A percentile compares a stretch with the other conserved stretches of the same genome.
Evolutionary conservation across 768 basidiomycete genomes (phyloP).

Genomic region (Boletus rubescentipes): DNA sequence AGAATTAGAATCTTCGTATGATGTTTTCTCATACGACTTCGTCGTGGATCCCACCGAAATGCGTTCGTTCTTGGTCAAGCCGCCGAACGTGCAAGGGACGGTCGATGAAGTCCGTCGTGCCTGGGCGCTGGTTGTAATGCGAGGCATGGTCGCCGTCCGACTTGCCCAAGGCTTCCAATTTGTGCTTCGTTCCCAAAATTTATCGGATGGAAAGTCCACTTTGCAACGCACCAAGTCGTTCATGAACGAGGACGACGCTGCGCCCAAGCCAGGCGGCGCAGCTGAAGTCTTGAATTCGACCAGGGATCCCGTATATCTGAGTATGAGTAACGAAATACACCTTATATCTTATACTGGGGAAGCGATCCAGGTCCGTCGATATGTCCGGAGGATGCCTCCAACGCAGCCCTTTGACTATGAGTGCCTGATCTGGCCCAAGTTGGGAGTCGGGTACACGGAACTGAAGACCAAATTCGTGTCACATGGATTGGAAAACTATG

Average conservation of each 20-base stretch:
- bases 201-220: slow-evolving; percentile 33
- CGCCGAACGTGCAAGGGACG: slow-evolving; percentile 46
- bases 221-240: slow-evolving; percentile 58
- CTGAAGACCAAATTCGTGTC: slow-evolving; percentile 70
- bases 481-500: slow-evolving; percentile 79
- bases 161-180: slow-evolving; percentile 96
- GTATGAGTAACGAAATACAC: slow-evolving; percentile 96
- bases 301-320: slow-evolving; percentile 79
- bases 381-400: slow-evolving; percentile 70
- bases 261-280: slow-evolving; percentile 59
- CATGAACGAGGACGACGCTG: slow-evolving; percentile 50
- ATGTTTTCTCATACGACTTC: slow-evolving; percentile 86
- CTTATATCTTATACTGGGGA: slow-evolving; percentile 90
- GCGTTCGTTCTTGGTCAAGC: slow-evolving; percentile 82
- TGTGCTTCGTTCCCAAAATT: slow-evolving; percentile 52
- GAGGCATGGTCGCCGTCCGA: slow-evolving; percentile 90
- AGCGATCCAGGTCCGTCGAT: slow-evolving; percentile 82
- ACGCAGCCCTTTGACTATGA: slow-evolving; percentile 72
- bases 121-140: slow-evolving; percentile 82
- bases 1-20: slow-evolving; percentile 75
- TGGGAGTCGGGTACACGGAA: slow-evolving; percentile 85
- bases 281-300: slow-evolving; percentile 62
- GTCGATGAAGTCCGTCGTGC: slow-evolving; percentile 60
- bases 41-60: slow-evolving; percentile 83
- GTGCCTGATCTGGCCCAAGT: slow-evolving; percentile 92